Evolutionary conservation across 2,329 filamentous ascomycete genomes (phyloP).

Genomic region (Spiromastix sp.): DNA sequence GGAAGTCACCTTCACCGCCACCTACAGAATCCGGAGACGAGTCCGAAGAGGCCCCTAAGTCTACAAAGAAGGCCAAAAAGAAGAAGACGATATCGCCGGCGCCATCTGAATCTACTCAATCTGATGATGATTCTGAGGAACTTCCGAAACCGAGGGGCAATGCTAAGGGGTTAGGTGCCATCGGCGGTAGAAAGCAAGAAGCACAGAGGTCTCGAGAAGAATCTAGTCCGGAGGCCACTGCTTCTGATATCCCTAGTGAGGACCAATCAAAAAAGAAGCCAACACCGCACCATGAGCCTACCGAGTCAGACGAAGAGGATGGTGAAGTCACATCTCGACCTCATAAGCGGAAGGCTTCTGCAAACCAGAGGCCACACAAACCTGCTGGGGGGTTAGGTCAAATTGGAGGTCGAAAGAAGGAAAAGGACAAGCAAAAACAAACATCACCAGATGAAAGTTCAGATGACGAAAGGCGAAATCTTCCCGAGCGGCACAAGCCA

Average conservation of each 20-base stretch:
- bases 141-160: background rate
- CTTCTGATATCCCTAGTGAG: constrained; percentile 1
- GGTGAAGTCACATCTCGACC: constrained; percentile 1
- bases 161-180: background rate
- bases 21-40: background rate
- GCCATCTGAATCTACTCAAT: background rate
- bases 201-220: background rate
- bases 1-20: constrained; percentile 3
- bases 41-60: too few relatives aligned
- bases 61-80: background rate
- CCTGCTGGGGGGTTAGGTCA: constrained; percentile 17
- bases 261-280: background rate
- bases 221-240: constrained; percentile 4
- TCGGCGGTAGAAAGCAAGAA: constrained; percentile 2
- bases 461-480: constrained; percentile 11
- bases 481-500: constrained; percentile 5
- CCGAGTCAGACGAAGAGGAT: constrained; percentile 9
- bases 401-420: constrained; percentile 23
- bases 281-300: constrained; percentile 1
- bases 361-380: constrained; percentile 9
- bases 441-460: constrained; percentile 6
- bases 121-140: background rate
- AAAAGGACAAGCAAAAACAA: constrained; percentile 8
- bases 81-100: background rate
- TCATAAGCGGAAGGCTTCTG: constrained; percentile 6